A percentile compares a stretch with the other conserved stretches of the same genome.
These are phyloP conservation scores for Pythium utonaiense DNA, from an alignment of 352 stramenopile genomes.

Conservation along the genomic window DNA sequence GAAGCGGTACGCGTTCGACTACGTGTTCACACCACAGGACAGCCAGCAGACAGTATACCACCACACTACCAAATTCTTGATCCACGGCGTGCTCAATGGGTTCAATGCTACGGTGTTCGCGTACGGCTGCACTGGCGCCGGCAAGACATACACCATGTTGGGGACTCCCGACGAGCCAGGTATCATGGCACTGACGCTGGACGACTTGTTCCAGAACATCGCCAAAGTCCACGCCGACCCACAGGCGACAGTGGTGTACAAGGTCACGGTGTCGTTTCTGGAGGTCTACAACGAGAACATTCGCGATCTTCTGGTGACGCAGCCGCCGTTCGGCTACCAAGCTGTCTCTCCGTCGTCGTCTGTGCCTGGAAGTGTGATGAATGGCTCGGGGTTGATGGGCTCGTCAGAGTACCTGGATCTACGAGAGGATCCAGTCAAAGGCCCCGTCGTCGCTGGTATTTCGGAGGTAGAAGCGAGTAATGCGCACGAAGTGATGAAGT, in stretches of 20 bases:
- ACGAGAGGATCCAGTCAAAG: constrained; percentile 83
- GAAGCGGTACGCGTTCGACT: constrained; percentile 89
- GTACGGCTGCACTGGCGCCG: constrained; percentile 85
- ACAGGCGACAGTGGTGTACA: constrained; percentile 38
- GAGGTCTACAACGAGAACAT: constrained; percentile 95
- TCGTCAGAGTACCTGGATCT: constrained; percentile 59
- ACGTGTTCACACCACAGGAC: constrained; percentile 72
- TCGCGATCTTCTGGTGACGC: constrained; percentile 68
- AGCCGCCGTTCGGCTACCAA: constrained; percentile 9
- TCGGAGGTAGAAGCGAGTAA: constrained; percentile 81
- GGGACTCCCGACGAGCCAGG: constrained; percentile 75
- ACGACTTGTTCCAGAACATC: constrained; percentile 83
- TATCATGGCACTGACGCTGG: constrained; percentile 87
- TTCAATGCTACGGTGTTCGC: constrained; percentile 92
- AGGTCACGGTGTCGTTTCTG: constrained; percentile 84
- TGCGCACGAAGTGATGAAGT: constrained; percentile 80
- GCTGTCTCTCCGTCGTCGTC: not conserved
- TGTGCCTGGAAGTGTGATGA: not conserved
- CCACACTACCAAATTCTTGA: constrained; percentile 85
- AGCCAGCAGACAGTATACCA: constrained; percentile 80
- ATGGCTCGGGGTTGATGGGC: not conserved
- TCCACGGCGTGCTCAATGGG: constrained; percentile 85
- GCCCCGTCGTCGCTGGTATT: constrained; percentile 80
- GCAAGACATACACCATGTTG: constrained; percentile 92
- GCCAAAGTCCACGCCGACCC: constrained; percentile 31